Percentiles rank a stretch among this genome's conserved stretches.
These are phyloP conservation scores for Serendipita sp. DNA, from an alignment of 1,284 basidiomycete genomes.

Conservation along the genomic window DNA sequence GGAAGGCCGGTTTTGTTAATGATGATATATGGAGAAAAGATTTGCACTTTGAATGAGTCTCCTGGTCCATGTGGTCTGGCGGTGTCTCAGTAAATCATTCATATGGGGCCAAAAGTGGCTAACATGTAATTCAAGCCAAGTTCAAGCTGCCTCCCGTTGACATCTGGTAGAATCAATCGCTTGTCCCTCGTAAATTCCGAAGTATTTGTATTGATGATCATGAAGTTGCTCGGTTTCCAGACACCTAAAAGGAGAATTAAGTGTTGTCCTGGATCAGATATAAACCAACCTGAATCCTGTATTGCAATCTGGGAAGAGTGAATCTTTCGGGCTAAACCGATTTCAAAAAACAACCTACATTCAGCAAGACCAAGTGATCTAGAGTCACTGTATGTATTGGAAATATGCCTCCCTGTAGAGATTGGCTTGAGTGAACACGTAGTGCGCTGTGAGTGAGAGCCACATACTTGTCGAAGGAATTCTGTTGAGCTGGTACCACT, in stretches of 20 bases:
- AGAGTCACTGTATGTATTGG: constrained; percentile 95
- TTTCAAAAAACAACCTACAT: constrained; percentile 37
- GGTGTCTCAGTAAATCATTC: background rate
- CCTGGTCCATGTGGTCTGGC: constrained; percentile 37
- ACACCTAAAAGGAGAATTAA: constrained; percentile 29
- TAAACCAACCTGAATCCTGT: constrained; percentile 65
- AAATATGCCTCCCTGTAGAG: constrained; percentile 92
- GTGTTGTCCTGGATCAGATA: background rate
- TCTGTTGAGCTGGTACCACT: constrained; percentile 18
- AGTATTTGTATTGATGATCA: constrained; percentile 91
- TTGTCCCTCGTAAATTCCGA: constrained; percentile 83
- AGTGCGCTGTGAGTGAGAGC: background rate
- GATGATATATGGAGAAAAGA: constrained; percentile 86
- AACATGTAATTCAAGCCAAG: constrained; percentile 82
- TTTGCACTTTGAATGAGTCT: constrained; percentile 96
- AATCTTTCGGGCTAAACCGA: background rate
- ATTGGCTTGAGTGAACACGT: constrained; percentile 30
- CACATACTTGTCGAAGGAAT: constrained; percentile 45
- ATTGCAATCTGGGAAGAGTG: constrained; percentile 23
- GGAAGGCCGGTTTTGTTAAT: constrained; percentile 89
- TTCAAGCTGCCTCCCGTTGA: constrained; percentile 64
- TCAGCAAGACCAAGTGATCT: constrained; percentile 85
- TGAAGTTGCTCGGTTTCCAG: constrained; percentile 96
- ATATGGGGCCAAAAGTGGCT: constrained; percentile 17
- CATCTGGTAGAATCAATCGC: constrained; percentile 60